These are phyloP conservation scores for Candida xyloterini DNA, from an alignment of 805 yeast genomes.

Conservation along the genomic window DNA sequence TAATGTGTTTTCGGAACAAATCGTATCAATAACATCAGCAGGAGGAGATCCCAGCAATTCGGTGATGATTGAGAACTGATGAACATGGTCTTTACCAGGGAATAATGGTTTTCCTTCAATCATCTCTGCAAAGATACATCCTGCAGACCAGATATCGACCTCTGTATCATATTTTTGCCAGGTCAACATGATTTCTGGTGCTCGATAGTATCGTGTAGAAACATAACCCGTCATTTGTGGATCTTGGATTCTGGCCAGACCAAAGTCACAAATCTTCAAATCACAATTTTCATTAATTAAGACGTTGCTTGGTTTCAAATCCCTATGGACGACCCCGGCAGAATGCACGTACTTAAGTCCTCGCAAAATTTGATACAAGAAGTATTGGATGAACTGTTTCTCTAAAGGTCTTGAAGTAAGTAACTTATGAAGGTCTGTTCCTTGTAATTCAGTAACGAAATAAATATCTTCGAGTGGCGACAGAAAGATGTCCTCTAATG, in stretches of 20 bases:
- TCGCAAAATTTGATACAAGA: slow-evolving; percentile 89
- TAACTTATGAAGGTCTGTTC: slow-evolving; percentile 91
- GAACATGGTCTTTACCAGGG: slow-evolving; percentile 98
- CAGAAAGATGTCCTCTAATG: slow-evolving; percentile 88
- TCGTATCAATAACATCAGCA: slow-evolving; percentile 90
- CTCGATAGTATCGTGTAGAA: slow-evolving; percentile 91
- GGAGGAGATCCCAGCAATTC: slow-evolving; percentile 94
- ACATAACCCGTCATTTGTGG: slow-evolving; percentile 99
- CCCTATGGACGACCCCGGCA: slow-evolving; percentile 94
- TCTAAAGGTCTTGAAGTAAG: slow-evolving; percentile 92
- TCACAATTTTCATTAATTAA: slow-evolving; percentile 94
- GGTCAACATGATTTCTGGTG: slow-evolving; percentile 97
- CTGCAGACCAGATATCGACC: slow-evolving; percentile 98
- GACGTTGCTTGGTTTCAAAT: slow-evolving; percentile 86
- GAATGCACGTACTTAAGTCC: slow-evolving; percentile 93
- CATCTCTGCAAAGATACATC: slow-evolving; percentile 97
- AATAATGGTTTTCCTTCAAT: slow-evolving; percentile 94
- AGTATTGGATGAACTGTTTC: slow-evolving; percentile 94
- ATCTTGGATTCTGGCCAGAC: slow-evolving; percentile 94
- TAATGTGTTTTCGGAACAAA: slow-evolving; percentile 91
- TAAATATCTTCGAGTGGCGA: slow-evolving; percentile 94
- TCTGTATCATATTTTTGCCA: slow-evolving; percentile 98
- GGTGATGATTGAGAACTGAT: slow-evolving; percentile 95
- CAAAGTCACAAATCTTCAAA: slow-evolving; percentile 92
- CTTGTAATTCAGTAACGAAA: slow-evolving; percentile 95